Base-by-base conservation (phyloP, 2,329 filamentous ascomycete species). In the Alternaria triticimaculans region DNA sequence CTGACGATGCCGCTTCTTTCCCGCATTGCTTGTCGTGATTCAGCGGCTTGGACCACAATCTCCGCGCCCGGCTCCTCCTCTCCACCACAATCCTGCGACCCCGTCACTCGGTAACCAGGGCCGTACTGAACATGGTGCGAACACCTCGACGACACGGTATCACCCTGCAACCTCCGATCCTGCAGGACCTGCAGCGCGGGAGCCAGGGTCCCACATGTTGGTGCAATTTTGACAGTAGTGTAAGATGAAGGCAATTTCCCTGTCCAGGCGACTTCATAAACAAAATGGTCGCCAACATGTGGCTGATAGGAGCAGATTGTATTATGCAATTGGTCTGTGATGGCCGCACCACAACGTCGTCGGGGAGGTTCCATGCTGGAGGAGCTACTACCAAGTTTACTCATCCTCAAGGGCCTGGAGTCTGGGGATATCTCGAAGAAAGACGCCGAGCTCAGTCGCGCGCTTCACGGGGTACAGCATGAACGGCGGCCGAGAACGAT, bases 261-360 rank as follows among this genome's bases (percentile, higher is more conserved):
- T 49, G 50, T 68, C 62, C 63, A 65, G 25, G 61, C 58, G 66
- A 65, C 66, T 58, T 70, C 50, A 55, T 62, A 65, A 57, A 59
- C 33, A 68, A 46, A 68, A 60, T 66, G 53, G 55, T 57, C 51
- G 55, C 53, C 51, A 57, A 50, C 50, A 58, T 59, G 55, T 48
- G 30, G 60, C 58, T 66, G 57, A 68, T 41, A 23, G 49, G 21
- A 26, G 25, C 64, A 74, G 68, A 69, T 71, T 62, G 66, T 72
- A 45, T 67, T 66, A 64, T 74, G 72, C 60, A 66, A 72, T 62
- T 57, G 64, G 60, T 63, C 67, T 28, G 65, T 72, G 57, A 76
- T 76, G 74, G 71, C 66, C 55, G 57, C 75, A 44, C 72, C 71
- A 44, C 65, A 72, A 55, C 74, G 72, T 59, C 72, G 71, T 23